Evolutionary conservation across 192 early-diverging fungal genomes (phyloP), one percentile per base, ranked within the genome.

Genomic region (Spizellomyces punctatus): DNA sequence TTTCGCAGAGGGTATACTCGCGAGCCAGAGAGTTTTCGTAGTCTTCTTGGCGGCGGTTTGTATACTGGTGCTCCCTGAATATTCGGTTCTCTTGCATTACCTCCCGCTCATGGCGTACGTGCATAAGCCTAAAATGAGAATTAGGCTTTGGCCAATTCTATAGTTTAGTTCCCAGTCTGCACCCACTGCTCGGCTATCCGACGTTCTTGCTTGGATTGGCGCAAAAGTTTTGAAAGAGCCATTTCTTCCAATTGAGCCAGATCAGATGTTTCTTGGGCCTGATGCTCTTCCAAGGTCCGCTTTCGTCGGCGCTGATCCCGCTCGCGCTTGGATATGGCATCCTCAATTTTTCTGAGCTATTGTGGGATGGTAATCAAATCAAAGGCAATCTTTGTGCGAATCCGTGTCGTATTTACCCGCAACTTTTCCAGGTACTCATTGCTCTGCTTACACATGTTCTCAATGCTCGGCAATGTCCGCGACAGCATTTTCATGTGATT

Each of bases 171-270:
- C 17, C 16, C 5, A 10, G 6, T 36, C 27, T 36, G 27, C 36
- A 42, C 59, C 52, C 58, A 84, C 82, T 88, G 84, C 63, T 88
- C 83, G 5, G 83, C 86, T n/a, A 88, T 88, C 6, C 87, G 55
- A 7, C 85, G 64, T 63, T 88, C 87, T 66, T 88, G 87, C 74
- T 88, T 88, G 8, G 87, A 88, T 72, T 85, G 81, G 5, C 81
- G 71, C 63, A 81, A 60, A 16, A 88, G 72, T 63, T 82, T 83
- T 8, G 78, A 46, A 6, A 84, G 66, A 17, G 85, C 59, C 16
- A 81, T 59, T 22, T 83, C 73, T 52, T 88, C 83, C 46, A 84
- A 47, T 10, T 78, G 77, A 6, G 72, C 58, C 44, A 64, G 67
- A 47, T 88, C 82, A 42, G 71, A 61, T 48, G 80, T 80, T 52